phyloP scores from a whole-genome alignment of 2,329 filamentous ascomycete species.

The Ceratocystis cubensis region DNA sequence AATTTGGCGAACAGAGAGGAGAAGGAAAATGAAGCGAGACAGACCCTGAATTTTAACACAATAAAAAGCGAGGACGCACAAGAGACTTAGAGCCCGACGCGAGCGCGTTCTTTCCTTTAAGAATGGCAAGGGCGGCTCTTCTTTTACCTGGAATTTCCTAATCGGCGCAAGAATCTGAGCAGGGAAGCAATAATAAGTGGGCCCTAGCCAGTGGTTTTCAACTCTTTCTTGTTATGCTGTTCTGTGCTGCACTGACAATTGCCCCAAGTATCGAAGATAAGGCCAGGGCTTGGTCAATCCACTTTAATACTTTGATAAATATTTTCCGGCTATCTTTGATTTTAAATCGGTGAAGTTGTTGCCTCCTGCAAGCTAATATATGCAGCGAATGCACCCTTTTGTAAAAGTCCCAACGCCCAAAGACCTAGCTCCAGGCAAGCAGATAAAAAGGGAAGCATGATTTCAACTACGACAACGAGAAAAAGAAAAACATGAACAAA shows the following conservation, averaged over 20 bases:
- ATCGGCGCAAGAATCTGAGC: slow-evolving; percentile 17
- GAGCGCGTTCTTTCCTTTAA: slow-evolving; percentile 17
- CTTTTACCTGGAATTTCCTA: slow-evolving; percentile 8
- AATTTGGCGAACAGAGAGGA: background rate
- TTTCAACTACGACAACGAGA: too few relatives aligned
- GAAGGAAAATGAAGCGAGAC: slow-evolving; percentile 5
- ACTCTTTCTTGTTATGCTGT: background rate
- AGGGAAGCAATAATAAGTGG: slow-evolving; percentile 17
- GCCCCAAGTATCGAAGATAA: background rate
- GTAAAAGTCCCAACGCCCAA: background rate
- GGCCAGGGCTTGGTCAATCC: slow-evolving; percentile 10
- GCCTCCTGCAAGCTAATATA: background rate
- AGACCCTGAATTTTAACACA: slow-evolving; percentile 4
- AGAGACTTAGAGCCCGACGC: slow-evolving; percentile 9
- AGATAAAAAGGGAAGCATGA: too few relatives aligned
- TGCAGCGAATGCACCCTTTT: too few relatives aligned
- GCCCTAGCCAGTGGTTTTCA: background rate
- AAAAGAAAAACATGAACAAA: too few relatives aligned
- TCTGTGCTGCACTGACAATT: background rate
- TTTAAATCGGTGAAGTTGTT: background rate
- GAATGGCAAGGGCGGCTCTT: background rate
- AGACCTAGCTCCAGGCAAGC: background rate
- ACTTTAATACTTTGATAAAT: background rate
- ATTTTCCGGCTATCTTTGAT: background rate
- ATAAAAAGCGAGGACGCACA: background rate